Conservation (phyloP, 106 monocot genomes). For the Phalaenopsis equestris region DNA sequence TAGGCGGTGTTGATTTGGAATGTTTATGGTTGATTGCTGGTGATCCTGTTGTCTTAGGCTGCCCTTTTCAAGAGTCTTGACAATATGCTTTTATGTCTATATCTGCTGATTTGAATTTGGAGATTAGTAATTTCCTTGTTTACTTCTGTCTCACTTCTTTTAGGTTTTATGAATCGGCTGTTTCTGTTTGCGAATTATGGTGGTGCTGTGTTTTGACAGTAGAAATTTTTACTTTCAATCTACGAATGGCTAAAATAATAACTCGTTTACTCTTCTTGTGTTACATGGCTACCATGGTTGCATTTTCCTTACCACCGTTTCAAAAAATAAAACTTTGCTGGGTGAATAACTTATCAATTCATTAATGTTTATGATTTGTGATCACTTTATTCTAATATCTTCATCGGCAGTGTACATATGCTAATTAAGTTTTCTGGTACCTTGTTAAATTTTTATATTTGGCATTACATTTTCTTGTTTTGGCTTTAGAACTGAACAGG, state of each 20-base stretch:
- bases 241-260: no score
- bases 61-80: not conserved
- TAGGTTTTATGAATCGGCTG: not conserved
- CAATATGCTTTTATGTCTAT: conserved; percentile 1
- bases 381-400: not conserved
- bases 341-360: no score
- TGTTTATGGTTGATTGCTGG: not conserved
- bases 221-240: no score
- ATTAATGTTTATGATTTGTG: not conserved
- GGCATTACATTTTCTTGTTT: not conserved
- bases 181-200: not conserved
- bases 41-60: not conserved
- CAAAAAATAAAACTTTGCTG: no score
- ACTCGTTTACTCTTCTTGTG: not conserved
- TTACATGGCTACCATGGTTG: not conserved
- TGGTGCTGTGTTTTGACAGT: not conserved
- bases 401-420: not conserved
- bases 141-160: not conserved
- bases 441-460: not conserved
- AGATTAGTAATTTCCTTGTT: not conserved
- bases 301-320: no score
- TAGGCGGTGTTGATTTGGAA: not conserved
- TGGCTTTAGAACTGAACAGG: not conserved
- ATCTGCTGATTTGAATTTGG: not conserved
- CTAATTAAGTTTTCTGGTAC: not conserved